phyloP scores from a whole-genome alignment of 805 yeast species.

The Debaryomyces tyrocola region DNA sequence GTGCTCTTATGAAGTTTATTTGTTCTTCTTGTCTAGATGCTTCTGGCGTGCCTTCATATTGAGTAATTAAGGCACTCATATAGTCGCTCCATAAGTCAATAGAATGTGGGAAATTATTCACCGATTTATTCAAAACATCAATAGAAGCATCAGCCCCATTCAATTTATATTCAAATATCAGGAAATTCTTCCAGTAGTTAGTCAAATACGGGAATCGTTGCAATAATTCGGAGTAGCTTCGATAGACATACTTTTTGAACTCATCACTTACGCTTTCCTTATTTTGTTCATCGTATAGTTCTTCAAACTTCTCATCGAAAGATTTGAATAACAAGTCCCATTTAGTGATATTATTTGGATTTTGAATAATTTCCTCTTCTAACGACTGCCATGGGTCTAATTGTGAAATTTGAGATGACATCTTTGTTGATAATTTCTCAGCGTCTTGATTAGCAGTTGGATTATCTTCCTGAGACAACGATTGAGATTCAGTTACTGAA shows the following conservation, averaged over 20 bases:
- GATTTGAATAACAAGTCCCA: conserved; percentile 41
- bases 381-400: background rate
- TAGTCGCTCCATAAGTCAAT: conserved; percentile 72
- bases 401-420: background rate
- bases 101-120: conserved; percentile 54
- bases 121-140: conserved; percentile 42
- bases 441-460: background rate
- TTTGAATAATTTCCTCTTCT: conserved; percentile 3
- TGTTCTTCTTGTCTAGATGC: conserved; percentile 19
- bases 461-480: background rate
- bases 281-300: conserved; percentile 8
- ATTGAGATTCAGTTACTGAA: background rate
- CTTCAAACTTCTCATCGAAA: conserved; percentile 22
- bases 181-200: conserved; percentile 65
- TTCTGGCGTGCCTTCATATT: conserved; percentile 18
- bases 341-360: conserved; percentile 31
- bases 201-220: conserved; percentile 55
- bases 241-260: conserved; percentile 17
- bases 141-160: conserved; percentile 56
- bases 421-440: background rate
- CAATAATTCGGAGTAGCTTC: conserved; percentile 36
- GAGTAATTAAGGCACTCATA: conserved; percentile 48
- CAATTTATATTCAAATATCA: conserved; percentile 54
- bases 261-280: conserved; percentile 10
- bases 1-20: conserved; percentile 29